These are phyloP conservation scores for Sordaria brevicollis DNA, from an alignment of 495 filamentous ascomycete genomes.

Conservation along the genomic window DNA sequence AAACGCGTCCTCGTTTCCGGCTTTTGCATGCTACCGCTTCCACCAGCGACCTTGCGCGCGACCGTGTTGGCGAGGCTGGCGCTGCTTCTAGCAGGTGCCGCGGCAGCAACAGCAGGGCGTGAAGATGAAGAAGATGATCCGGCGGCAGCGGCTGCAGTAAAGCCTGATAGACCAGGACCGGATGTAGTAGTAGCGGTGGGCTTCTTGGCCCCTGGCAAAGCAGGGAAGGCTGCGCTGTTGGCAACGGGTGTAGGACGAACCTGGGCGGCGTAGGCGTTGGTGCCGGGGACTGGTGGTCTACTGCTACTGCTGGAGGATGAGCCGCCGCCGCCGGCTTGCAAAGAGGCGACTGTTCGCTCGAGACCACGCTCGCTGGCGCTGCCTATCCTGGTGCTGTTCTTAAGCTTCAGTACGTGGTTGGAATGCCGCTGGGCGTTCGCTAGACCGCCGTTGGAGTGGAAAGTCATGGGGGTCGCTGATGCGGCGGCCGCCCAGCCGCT, in stretches of 20 bases:
- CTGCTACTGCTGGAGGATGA: conserved; percentile 27
- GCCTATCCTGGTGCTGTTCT: conserved; percentile 36
- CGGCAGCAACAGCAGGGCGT: background rate
- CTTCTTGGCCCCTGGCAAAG: conserved; percentile 37
- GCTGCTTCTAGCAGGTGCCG: background rate
- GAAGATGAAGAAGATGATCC: background rate
- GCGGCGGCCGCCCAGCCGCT: conserved; percentile 44
- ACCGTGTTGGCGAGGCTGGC: conserved; percentile 6
- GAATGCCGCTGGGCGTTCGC: conserved; percentile 26
- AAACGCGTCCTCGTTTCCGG: conserved; percentile 50
- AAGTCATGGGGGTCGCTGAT: conserved; percentile 25
- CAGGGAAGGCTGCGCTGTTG: conserved; percentile 23
- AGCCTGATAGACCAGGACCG: conserved; percentile 19
- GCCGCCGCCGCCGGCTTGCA: conserved; percentile 38
- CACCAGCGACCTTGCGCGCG: background rate
- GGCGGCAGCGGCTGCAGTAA: conserved; percentile 14
- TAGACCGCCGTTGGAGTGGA: conserved; percentile 15
- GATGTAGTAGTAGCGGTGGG: conserved; percentile 25
- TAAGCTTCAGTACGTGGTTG: conserved; percentile 35
- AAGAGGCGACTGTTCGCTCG: conserved; percentile 15
- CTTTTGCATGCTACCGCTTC: conserved; percentile 4
- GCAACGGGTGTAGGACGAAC: conserved; percentile 25
- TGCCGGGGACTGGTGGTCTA: conserved; percentile 27
- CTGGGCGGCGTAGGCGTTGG: conserved; percentile 30
- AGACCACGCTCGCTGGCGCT: conserved; percentile 4